phyloP scores from a whole-genome alignment of 345 rosid species.

The Citropsis articulata region DNA sequence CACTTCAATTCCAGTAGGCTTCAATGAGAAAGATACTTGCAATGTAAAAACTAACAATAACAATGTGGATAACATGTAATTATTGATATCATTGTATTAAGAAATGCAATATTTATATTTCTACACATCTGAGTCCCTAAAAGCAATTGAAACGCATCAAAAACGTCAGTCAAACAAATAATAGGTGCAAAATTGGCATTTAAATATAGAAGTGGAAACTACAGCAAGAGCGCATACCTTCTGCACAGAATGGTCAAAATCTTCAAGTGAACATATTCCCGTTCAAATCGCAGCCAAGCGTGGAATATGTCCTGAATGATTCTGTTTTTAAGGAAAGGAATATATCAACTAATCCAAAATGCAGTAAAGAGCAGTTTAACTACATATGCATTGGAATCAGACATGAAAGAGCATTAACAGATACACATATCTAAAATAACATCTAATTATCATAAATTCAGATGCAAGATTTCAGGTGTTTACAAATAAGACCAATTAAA shows the following conservation, averaged over 20 bases:
- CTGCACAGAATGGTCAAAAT: conserved; percentile 65
- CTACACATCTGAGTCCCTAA: neutral
- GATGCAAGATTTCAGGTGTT: neutral
- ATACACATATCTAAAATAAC: neutral
- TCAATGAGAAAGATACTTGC: no score
- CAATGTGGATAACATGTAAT: neutral
- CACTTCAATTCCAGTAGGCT: no score
- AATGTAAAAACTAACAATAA: neutral
- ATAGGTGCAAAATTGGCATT: neutral
- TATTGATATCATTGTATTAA: neutral
- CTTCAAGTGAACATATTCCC: conserved; percentile 79
- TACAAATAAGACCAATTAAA: neutral
- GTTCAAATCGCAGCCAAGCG: conserved; percentile 83
- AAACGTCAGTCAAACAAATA: neutral
- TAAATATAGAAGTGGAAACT: neutral
- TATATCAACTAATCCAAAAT: conserved; percentile 48
- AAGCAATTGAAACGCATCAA: neutral
- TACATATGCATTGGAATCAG: neutral
- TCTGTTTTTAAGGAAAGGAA: conserved; percentile 63
- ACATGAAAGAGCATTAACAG: neutral
- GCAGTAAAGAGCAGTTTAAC: conserved; percentile 16
- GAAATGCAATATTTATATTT: neutral
- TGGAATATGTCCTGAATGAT: conserved; percentile 72
- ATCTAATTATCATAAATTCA: neutral
- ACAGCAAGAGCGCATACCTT: conserved; percentile 45